A percentile compares a stretch with the other conserved stretches of the same genome.
Conservation (phyloP, 495 filamentous ascomycete species). For the Lophiotrema nucula region DNA sequence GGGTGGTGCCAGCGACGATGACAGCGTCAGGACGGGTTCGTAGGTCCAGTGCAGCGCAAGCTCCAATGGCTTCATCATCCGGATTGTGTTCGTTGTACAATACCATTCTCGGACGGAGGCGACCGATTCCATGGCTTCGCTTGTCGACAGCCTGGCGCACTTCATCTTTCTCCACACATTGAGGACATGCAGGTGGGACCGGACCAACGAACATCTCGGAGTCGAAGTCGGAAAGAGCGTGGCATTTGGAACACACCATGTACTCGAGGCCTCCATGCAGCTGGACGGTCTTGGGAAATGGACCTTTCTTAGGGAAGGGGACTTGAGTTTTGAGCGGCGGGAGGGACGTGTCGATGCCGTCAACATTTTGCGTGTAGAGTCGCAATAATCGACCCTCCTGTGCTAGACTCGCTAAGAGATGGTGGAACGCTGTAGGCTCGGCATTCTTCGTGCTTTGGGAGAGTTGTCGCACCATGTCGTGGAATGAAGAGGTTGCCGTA, state of each 20-base stretch:
- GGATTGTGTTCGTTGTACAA: slow-evolving; percentile 97
- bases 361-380: slow-evolving; percentile 94
- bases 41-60: slow-evolving; percentile 80
- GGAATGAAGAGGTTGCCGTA: slow-evolving; percentile 80
- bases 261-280: slow-evolving; percentile 91
- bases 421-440: slow-evolving; percentile 85
- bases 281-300: slow-evolving; percentile 91
- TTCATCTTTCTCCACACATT: slow-evolving; percentile 71
- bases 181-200: slow-evolving; percentile 74
- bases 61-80: slow-evolving; percentile 92
- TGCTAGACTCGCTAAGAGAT: slow-evolving; percentile 88
- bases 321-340: slow-evolving; percentile 73
- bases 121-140: slow-evolving; percentile 89
- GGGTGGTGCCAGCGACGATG: slow-evolving; percentile 89
- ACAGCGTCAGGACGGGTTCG: slow-evolving; percentile 83
- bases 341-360: slow-evolving; percentile 87
- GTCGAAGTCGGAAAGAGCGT: slow-evolving; percentile 71
- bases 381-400: slow-evolving; percentile 85
- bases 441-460: slow-evolving; percentile 72
- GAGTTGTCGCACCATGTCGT: slow-evolving; percentile 89
- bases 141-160: slow-evolving; percentile 79
- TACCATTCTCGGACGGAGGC: slow-evolving; percentile 87
- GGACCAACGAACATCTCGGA: slow-evolving; percentile 79
- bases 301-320: slow-evolving; percentile 71
- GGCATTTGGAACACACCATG: slow-evolving; percentile 95